phyloP scores from a whole-genome alignment of 1,284 basidiomycete genomes.

The Heterobasidion occidentale region DNA sequence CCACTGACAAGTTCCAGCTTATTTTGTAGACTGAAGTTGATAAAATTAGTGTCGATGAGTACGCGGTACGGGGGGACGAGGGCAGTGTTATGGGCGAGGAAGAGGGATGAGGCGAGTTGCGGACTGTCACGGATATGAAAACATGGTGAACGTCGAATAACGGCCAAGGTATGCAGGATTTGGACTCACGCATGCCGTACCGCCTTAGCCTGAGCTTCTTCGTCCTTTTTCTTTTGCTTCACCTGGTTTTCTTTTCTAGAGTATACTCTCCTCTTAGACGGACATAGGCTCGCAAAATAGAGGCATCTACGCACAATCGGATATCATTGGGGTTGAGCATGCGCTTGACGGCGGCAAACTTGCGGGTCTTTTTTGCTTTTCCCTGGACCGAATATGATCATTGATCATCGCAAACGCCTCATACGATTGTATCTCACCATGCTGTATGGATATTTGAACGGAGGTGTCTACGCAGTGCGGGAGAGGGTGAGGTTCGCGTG shows the following conservation, averaged over 20 bases:
- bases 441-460: neutral
- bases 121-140: conserved; percentile 37
- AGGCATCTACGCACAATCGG: conserved; percentile 62
- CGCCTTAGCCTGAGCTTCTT: conserved; percentile 64
- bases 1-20: conserved; percentile 94
- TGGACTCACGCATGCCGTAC: conserved; percentile 38
- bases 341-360: conserved; percentile 93
- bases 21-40: conserved; percentile 98
- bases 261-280: neutral
- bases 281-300: neutral
- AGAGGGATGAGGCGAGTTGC: conserved; percentile 82
- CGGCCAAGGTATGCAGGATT: conserved; percentile 8
- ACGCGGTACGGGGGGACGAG: conserved; percentile 97
- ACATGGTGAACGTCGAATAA: neutral
- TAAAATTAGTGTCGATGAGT: conserved; percentile 98
- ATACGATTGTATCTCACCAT: conserved; percentile 1
- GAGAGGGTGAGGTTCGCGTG: no score
- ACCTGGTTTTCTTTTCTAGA: conserved; percentile 73
- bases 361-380: conserved; percentile 89
- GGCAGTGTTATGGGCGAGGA: conserved; percentile 93
- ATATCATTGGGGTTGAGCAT: conserved; percentile 94
- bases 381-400: conserved; percentile 44
- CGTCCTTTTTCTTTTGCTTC: conserved; percentile 74
- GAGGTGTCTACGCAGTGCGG: no score
- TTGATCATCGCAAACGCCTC: neutral